Evolutionary conservation across 1,139 yeast species (phyloP), one percentile per base, ranked within the genome.

Genomic region (Suhomyces bokatorum): DNA sequence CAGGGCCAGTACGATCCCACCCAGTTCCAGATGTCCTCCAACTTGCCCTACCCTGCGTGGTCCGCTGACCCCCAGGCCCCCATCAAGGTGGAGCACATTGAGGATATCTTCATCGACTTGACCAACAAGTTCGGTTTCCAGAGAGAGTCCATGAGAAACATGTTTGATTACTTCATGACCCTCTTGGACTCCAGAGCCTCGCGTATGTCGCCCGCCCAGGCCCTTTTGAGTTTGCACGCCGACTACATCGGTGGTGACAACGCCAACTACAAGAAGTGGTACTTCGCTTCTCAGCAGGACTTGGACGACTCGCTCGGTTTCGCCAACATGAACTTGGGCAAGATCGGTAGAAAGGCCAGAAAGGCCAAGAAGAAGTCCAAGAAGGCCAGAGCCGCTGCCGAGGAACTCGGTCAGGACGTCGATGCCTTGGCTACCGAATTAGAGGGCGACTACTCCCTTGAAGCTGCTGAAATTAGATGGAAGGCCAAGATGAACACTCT

Each of bases 141-240:
- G 75, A 81, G 96, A 69, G 98, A 91, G 64, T 88, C 97, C 24
- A 89, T 89, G 93, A 83, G 96, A 72, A 95, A 95, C 70, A 87
- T 91, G 88, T 93, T 84, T 69, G 99, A 95, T 64, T 95, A 89
- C 68, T 85, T 93, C 66, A 87, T 95, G 97, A 81, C 88, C 26
- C 76, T 91, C 58, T 78, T 95, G 62, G 99, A 95, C 64, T 93
- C 99, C 9, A 83, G 98, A 65, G 81, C 98, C 10, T 89, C 97
- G 42, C 85, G 99, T 70, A 89, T 91, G 96, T 83, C 97, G 15
- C 97, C 99, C 22, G 87, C 89, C 50, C 96, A 89, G 67, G 99
- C 99, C 22, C 75, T 95, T 57, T 76, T 90, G 50, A 84, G 95
- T 41, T 78, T 95, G 55, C 99, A 95, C 63, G 95, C 98, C 36